Base-by-base conservation (phyloP, 768 basidiomycete species). In the Termitomyces sp. region DNA sequence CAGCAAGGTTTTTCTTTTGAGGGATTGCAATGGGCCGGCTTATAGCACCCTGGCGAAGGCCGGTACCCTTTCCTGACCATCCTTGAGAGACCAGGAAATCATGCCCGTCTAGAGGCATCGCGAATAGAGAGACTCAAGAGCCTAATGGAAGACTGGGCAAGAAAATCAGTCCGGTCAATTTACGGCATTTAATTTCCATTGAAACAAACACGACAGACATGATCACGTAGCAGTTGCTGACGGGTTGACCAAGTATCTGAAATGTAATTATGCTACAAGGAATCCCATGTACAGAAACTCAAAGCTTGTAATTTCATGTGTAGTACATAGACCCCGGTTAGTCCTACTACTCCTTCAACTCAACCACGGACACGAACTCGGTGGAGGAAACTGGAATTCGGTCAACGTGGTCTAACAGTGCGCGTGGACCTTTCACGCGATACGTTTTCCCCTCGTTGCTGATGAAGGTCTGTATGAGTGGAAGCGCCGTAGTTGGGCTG, bases 41-140 rank as follows among this genome's bases (percentile, higher is more conserved):
- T 38, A 95, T 85, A 50, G 92, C 88, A 6, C 90, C 95, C 12
- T 87, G 75, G 29, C 92, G 86, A n/a, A 97, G 85, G 16, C 87
- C 94, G 40, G 79, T 84, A 5, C 95, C 95, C 63, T 86, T 85
- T 1, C 95, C 95, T 34, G 84, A 71, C 95, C 95, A 98, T 54
- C 95, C 95, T 68, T 93, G 92, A 14, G 84, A 75, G 7, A 86
- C 79, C 9, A 96, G 80, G 69, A 89, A 88, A 8, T 79, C 75
- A 68, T 90, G 82, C 23, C 86, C 82, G 68, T 90, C 85, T 11
- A 90, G 73, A 64, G 87, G 87, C 86, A 88, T 88, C 31, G 46
- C n/a, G 6, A 27, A 38, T 19, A 8, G 23, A 27, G 8, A 25
- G 16, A 29, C 29, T 29, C 7, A 29, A 7, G 7, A 29, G 29